Percentiles rank a stretch among this genome's conserved stretches.
phyloP scores from a whole-genome alignment of 768 basidiomycete species.

The Candolleomyces efflorescens region DNA sequence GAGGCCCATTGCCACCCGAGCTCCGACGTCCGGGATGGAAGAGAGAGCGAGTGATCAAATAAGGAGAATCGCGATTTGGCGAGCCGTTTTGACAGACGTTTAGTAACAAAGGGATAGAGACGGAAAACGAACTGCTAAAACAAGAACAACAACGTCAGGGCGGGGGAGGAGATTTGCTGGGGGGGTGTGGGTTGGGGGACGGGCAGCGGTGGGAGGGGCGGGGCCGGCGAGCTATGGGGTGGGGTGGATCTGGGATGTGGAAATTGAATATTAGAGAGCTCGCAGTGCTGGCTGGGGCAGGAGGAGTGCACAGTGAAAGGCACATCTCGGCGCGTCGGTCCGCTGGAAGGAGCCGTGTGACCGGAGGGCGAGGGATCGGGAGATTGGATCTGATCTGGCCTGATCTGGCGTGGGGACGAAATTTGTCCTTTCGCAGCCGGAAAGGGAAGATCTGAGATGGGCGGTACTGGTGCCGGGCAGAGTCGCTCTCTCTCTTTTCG shows the following conservation, averaged over 20 bases:
- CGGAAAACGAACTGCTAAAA: conserved; percentile 1
- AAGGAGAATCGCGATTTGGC: background rate
- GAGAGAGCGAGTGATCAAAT: too few species aligned
- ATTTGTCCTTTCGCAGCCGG: background rate
- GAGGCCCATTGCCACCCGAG: too few species aligned
- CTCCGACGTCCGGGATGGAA: too few species aligned
- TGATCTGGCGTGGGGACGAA: background rate
- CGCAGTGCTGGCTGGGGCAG: too few species aligned
- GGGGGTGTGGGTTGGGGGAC: too few species aligned
- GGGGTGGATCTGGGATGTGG: background rate
- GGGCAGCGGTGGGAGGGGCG: background rate
- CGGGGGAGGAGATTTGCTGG: too few species aligned
- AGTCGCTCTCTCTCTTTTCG: background rate
- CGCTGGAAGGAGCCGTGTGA: background rate
- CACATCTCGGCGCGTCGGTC: background rate
- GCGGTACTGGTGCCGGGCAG: background rate
- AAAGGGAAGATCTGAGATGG: background rate
- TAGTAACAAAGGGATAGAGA: background rate
- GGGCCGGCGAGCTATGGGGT: background rate
- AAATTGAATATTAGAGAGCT: too few species aligned
- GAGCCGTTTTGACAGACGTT: background rate
- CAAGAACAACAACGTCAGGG: conserved; percentile 2
- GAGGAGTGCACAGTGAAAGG: background rate
- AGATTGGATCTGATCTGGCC: background rate
- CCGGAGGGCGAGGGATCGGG: background rate